Percentiles rank a stretch among this genome's conserved stretches.
These are phyloP conservation scores for Xanthoconium separans DNA, from an alignment of 1,284 basidiomycete species.

Conservation along the genomic window DNA sequence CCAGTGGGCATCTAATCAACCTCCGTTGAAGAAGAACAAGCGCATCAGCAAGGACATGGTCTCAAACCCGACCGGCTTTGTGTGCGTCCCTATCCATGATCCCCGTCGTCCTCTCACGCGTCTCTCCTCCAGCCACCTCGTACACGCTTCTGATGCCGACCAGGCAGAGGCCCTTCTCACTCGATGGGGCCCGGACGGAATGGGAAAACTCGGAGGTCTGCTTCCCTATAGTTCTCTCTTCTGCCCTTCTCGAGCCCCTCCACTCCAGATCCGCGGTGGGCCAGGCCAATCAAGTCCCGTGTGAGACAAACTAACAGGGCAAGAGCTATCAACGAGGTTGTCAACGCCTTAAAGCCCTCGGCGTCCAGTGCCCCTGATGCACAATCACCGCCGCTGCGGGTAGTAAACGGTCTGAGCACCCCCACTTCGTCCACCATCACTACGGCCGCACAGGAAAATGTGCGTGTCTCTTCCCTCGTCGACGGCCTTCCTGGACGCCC, in stretches of 20 bases:
- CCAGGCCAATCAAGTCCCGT: constrained; percentile 83
- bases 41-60: constrained; percentile 86
- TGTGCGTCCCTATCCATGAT: constrained; percentile 53
- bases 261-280: constrained; percentile 82
- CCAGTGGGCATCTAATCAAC: constrained; percentile 45
- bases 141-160: constrained; percentile 92
- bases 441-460: constrained; percentile 68
- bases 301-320: constrained; percentile 76
- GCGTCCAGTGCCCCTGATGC: constrained; percentile 43
- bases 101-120: constrained; percentile 18
- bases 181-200: constrained; percentile 88
- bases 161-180: constrained; percentile 87
- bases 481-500: constrained; percentile 58
- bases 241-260: constrained; percentile 17
- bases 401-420: constrained; percentile 78
- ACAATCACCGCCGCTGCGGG: constrained; percentile 60
- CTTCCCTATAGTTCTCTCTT: constrained; percentile 26
- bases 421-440: constrained; percentile 60
- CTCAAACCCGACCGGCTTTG: constrained; percentile 78
- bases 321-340: constrained; percentile 80
- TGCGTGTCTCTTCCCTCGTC: constrained; percentile 42
- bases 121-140: constrained; percentile 67
- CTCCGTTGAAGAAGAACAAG: constrained; percentile 52
- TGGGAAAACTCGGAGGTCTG: constrained; percentile 88
- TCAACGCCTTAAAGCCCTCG: constrained; percentile 64